These are phyloP conservation scores for Phytophthora pistaciae DNA, from an alignment of 352 stramenopile species.

Conservation along the genomic window DNA sequence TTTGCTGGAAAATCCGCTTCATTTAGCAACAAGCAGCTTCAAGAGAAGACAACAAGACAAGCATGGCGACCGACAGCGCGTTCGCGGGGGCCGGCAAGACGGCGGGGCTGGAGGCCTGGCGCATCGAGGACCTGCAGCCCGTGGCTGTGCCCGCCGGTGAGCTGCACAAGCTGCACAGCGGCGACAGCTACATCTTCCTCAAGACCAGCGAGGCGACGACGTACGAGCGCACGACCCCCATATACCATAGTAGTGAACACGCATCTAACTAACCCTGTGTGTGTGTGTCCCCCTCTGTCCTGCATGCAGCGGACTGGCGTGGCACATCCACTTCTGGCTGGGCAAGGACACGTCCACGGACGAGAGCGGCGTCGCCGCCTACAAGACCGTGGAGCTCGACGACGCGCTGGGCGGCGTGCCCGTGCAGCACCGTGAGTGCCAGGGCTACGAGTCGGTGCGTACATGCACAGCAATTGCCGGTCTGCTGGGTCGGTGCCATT, in stretches of 20 bases:
- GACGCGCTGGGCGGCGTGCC: constrained; percentile 90
- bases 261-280: background rate
- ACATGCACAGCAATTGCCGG: background rate
- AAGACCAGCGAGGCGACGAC: constrained; percentile 73
- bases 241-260: background rate
- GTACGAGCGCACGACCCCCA: constrained; percentile 33
- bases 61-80: constrained; percentile 69
- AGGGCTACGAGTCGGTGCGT: constrained; percentile 77
- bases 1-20: constrained; percentile 30
- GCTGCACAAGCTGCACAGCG: constrained; percentile 93
- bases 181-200: constrained; percentile 98
- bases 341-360: constrained; percentile 92
- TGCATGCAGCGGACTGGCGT: constrained; percentile 62
- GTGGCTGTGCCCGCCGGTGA: constrained; percentile 59
- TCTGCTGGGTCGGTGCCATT: background rate
- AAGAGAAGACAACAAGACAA: constrained; percentile 32
- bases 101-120: constrained; percentile 82
- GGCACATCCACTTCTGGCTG: constrained; percentile 98
- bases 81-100: constrained; percentile 70
- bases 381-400: constrained; percentile 98
- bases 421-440: constrained; percentile 94
- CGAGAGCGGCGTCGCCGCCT: constrained; percentile 95
- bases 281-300: background rate
- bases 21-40: constrained; percentile 38
- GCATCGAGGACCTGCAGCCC: constrained; percentile 86